Evolutionary conservation across 1,139 yeast species (phyloP), one percentile per base, ranked within the genome.

Genomic region (Taphrina flavorubra): DNA sequence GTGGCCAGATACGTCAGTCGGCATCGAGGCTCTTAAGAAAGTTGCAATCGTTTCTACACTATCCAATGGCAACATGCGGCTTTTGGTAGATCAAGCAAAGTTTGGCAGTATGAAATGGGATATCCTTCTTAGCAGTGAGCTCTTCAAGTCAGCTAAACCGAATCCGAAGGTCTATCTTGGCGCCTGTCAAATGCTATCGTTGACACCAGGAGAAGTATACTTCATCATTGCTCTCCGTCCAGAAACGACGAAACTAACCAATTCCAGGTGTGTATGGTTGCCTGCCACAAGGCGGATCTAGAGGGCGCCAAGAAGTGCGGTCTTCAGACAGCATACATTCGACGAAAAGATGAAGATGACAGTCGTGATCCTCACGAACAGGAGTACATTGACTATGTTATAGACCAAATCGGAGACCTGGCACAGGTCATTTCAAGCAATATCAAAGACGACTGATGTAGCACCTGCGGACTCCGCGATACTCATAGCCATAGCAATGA

Each of bases 61-160:
- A 20, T 72, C 74, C 3, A 72, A 72, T 25, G 74, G 74, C 37
- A 72, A 72, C 60, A 68, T 70, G 63, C 65, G 70, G 37, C 65
- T 72, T 11, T 61, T 69, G 16, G 72, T 72, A 18, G 73, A 72
- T 56, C 70, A 71, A 72, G 73, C 73, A 25, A 70, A 69, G 61
- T 62, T 70, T 46, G 73, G 72, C 6, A 37, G 39, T 18, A 59
- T 72, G 51, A 71, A 71, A 2, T 72, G 73, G 73, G 72, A 72
- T 51, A 49, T 71, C 8, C 51, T 72, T 11, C 58, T 72, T 16
- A 71, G 71, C n/a, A 72, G 71, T 20, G 73, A 72, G 44, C 62
- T 70, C 10, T 71, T 68, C 65, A 65, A 65, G 47, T 57, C 70
- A 16, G 71, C 71, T 61, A 72, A 72, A 59, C 73, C 73, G 14